These are phyloP conservation scores for Niveomyces coronatus DNA, from an alignment of 2,329 filamentous ascomycete species.

Conservation along the genomic window DNA sequence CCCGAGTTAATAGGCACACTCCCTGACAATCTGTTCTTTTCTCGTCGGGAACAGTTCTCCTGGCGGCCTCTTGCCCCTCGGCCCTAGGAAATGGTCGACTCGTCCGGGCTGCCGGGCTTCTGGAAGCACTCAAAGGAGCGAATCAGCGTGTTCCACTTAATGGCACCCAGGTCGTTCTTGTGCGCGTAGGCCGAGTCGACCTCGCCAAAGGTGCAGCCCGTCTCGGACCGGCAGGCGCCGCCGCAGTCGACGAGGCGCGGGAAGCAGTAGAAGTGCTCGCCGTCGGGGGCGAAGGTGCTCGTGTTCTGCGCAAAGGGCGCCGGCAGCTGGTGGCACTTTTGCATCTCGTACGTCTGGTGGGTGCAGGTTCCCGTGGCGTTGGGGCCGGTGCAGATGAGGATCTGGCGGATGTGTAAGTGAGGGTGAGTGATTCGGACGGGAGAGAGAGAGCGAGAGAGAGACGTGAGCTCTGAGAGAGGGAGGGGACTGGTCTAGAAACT, in stretches of 20 bases:
- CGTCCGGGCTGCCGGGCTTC: too few relatives aligned
- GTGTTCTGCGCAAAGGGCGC: slow-evolving; percentile 30
- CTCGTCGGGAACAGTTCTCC: too few relatives aligned
- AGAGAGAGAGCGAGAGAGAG: too few relatives aligned
- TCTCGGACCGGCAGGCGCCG: slow-evolving; percentile 37
- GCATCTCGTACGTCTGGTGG: slow-evolving; percentile 31
- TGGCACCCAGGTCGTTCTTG: slow-evolving; percentile 36
- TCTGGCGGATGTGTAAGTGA: too few relatives aligned
- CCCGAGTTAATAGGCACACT: too few relatives aligned
- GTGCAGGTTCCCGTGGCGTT: slow-evolving; percentile 38
- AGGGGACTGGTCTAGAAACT: slow-evolving; percentile 21
- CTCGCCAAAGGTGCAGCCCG: slow-evolving; percentile 41
- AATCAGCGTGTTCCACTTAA: slow-evolving; percentile 33
- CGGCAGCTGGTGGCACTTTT: slow-evolving; percentile 36
- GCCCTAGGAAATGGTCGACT: too few relatives aligned
- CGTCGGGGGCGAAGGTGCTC: slow-evolving; percentile 41
- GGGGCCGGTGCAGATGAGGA: slow-evolving; percentile 40
- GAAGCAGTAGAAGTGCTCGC: slow-evolving; percentile 37
- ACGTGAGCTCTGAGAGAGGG: too few relatives aligned
- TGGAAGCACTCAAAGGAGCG: slow-evolving; percentile 24
- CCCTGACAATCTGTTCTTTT: too few relatives aligned
- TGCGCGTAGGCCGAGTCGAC: slow-evolving; percentile 34
- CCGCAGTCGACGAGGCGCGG: slow-evolving; percentile 32
- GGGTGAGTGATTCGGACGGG: too few relatives aligned
- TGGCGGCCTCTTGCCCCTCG: too few relatives aligned